A percentile compares a stretch with the other conserved stretches of the same genome.
Conservation (phyloP, 2,329 filamentous ascomycete species). For the Fusarium cyanostomum region DNA sequence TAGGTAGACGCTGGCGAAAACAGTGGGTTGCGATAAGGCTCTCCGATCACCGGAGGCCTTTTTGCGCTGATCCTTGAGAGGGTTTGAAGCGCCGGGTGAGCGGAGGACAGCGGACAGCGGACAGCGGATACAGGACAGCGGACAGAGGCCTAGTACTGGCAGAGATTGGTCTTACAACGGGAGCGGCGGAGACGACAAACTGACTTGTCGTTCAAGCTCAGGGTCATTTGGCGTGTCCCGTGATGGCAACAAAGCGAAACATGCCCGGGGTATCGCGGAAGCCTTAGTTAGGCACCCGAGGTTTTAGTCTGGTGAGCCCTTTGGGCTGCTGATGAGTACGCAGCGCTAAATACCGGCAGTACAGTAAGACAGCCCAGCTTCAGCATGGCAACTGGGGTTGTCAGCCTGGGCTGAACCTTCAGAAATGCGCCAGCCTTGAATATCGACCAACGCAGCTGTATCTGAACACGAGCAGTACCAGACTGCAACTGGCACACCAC, state of each 20-base stretch:
- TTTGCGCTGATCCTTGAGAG: no score
- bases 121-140: not conserved
- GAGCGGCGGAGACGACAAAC: constrained; percentile 13
- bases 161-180: no score
- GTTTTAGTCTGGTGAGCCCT: constrained; percentile 12
- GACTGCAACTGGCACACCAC: not conserved
- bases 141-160: no score
- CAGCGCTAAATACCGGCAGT: constrained; percentile 2
- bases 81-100: no score
- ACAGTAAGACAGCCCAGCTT: constrained; percentile 27
- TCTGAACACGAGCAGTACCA: not conserved
- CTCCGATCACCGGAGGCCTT: constrained; percentile 7
- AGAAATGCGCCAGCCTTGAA: not conserved
- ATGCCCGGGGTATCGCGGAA: constrained; percentile 25
- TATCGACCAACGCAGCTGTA: not conserved
- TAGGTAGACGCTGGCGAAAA: no score
- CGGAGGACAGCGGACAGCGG: not conserved
- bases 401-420: constrained; percentile 6
- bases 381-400: constrained; percentile 12
- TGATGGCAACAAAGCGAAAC: constrained; percentile 28
- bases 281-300: constrained; percentile 29
- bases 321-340: constrained; percentile 21
- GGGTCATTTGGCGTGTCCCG: constrained; percentile 25
- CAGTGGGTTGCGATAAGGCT: not conserved
- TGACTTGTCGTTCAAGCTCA: constrained; percentile 18